These are phyloP conservation scores for Porcisia hertigi DNA, from an alignment of 208 protist species.

Conservation along the genomic window DNA sequence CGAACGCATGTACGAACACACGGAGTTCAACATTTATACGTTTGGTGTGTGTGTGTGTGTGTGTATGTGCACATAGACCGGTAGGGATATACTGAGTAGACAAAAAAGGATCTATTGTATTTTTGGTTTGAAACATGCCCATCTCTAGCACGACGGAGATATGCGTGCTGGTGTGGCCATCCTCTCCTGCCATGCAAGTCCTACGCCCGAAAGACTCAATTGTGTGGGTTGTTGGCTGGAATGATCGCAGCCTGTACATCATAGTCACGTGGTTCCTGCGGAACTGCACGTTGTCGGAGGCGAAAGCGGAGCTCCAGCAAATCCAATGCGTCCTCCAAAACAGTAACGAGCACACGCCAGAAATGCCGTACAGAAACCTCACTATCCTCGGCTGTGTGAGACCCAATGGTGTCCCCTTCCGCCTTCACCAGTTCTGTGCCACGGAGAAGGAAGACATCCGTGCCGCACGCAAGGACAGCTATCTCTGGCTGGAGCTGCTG, in stretches of 20 bases:
- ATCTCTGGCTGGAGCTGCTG: slow-evolving; percentile 82
- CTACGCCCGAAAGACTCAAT: slow-evolving; percentile 27
- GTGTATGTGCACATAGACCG: too few relatives aligned
- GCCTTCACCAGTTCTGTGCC: background rate
- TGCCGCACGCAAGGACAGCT: slow-evolving; percentile 46
- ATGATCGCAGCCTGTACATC: slow-evolving; percentile 70
- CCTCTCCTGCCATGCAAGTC: slow-evolving; percentile 18
- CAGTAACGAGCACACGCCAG: slow-evolving; percentile 6
- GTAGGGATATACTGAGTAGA: background rate
- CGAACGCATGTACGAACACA: background rate
- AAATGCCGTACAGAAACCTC: slow-evolving; percentile 43
- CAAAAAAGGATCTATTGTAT: background rate
- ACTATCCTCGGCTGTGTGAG: slow-evolving; percentile 65
- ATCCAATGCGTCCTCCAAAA: slow-evolving; percentile 36
- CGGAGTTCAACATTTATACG: background rate
- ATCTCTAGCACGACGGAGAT: slow-evolving; percentile 47
- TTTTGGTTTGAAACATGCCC: slow-evolving; percentile 13
- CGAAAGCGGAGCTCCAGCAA: slow-evolving; percentile 33
- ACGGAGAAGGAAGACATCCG: slow-evolving; percentile 27
- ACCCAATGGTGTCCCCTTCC: slow-evolving; percentile 13
- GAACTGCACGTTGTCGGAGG: slow-evolving; percentile 40
- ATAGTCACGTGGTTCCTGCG: slow-evolving; percentile 61
- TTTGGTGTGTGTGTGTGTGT: too few relatives aligned
- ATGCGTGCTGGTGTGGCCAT: slow-evolving; percentile 82
- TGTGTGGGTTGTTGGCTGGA: slow-evolving; percentile 85